phyloP scores from a whole-genome alignment of 1,284 basidiomycete genomes.

The Phylloboletellus chloephorus region DNA sequence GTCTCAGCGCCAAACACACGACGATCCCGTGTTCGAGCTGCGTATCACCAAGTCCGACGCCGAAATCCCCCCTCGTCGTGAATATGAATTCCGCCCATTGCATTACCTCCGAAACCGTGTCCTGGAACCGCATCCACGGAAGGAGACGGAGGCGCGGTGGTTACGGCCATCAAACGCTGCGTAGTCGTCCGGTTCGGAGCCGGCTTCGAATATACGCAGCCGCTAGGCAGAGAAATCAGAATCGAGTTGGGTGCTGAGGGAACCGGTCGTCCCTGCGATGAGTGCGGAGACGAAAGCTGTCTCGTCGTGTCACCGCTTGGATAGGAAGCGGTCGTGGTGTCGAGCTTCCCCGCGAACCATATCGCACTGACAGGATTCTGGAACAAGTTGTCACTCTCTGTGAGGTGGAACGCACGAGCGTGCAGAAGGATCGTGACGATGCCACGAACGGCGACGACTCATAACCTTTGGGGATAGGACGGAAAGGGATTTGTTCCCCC shows the following conservation, averaged over 20 bases:
- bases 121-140: slow-evolving; percentile 4
- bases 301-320: slow-evolving; percentile 2
- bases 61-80: slow-evolving; percentile 1
- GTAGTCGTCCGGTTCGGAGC: background rate
- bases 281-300: slow-evolving; percentile 2
- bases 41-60: background rate
- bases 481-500: slow-evolving; percentile 1
- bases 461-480: background rate
- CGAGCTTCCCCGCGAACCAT: background rate
- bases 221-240: slow-evolving; percentile 1
- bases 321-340: background rate
- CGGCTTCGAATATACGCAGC: slow-evolving; percentile 1
- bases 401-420: slow-evolving; percentile 1
- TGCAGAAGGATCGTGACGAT: background rate
- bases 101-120: background rate
- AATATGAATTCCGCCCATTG: slow-evolving; percentile 1
- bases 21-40: slow-evolving; percentile 7
- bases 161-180: background rate
- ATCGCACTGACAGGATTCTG: slow-evolving; percentile 1
- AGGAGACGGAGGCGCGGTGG: background rate
- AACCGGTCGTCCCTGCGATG: slow-evolving; percentile 1
- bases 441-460: slow-evolving; percentile 2
- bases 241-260: background rate
- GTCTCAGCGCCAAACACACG: slow-evolving; percentile 5
- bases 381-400: background rate